These are phyloP conservation scores for Tylopilus sp. DNA, from an alignment of 1,284 basidiomycete genomes.

Conservation along the genomic window DNA sequence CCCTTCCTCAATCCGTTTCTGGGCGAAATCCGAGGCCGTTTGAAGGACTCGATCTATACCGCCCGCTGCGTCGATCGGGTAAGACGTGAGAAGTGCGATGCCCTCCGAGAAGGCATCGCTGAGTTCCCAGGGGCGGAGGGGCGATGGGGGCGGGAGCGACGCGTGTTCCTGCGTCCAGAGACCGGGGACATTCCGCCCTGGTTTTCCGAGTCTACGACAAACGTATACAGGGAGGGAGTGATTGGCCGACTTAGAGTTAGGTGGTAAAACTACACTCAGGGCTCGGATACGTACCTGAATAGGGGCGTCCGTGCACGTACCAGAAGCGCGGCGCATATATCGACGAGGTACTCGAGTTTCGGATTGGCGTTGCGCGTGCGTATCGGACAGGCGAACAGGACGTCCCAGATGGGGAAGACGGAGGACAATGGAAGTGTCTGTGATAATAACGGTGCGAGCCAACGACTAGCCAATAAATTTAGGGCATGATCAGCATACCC, in stretches of 20 bases:
- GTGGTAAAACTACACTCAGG: background rate
- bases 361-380: slow-evolving; percentile 53
- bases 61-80: slow-evolving; percentile 59
- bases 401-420: slow-evolving; percentile 66
- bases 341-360: slow-evolving; percentile 63
- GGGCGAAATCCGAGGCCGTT: slow-evolving; percentile 56
- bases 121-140: slow-evolving; percentile 51
- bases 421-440: slow-evolving; percentile 64
- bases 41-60: slow-evolving; percentile 70
- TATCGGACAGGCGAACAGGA: slow-evolving; percentile 57
- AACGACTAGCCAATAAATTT: slow-evolving; percentile 47
- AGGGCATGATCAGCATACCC: background rate
- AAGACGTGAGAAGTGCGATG: slow-evolving; percentile 57
- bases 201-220: slow-evolving; percentile 50
- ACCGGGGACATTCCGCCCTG: slow-evolving; percentile 40
- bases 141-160: slow-evolving; percentile 40
- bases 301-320: slow-evolving; percentile 52
- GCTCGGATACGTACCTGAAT: slow-evolving; percentile 44
- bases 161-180: slow-evolving; percentile 54
- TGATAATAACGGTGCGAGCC: slow-evolving; percentile 69
- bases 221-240: background rate
- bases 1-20: slow-evolving; percentile 44
- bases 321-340: slow-evolving; percentile 66
- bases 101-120: slow-evolving; percentile 65
- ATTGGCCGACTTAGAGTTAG: background rate